Base-by-base conservation (phyloP, 2,329 filamentous ascomycete species). In the Mollisia scopiformis region DNA sequence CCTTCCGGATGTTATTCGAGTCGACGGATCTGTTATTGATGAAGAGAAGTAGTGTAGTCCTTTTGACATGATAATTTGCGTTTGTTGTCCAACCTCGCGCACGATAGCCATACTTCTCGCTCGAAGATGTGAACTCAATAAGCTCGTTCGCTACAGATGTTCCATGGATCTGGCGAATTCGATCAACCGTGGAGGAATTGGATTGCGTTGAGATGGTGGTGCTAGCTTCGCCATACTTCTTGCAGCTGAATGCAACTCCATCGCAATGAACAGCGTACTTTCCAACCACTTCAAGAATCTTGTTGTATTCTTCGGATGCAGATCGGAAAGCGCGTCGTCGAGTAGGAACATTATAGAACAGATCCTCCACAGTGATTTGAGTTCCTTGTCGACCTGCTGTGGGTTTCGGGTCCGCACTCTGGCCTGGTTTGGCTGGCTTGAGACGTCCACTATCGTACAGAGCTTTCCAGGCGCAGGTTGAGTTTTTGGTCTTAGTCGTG, bases 11-110 rank as follows among this genome's bases (percentile, higher is more conserved):
- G 47, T 87, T 86, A 0, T 88, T 87, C 0, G 94, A 98, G 66
- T 99, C 95, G 10, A 99, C 95, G 14, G 91, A 89, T 41, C 95
- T 89, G 73, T 98, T 92, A 69, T 99, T 99, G 78, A 99, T 98
- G 78, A 99, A 99, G 0, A 99, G 82, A 3, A 99, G 79, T 23
- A 98, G 79, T 0, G 86, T 90, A 0, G 93, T 97, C 75, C 91
- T 90, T 75, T 98, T 99, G 66, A 93, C 88, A 73, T 90, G 91
- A 74, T 97, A 96, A 71, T 99, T 99, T 46, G 95, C 95, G 75
- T 95, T 98, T 54, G 92, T 97, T 30, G 90, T 88, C 75, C 90
- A 88, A 0, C 92, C 93, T 11, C 87, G 84, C 2, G 92, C 90
- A 66, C 85, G 90, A 80, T 97, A 97, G 0, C 92, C 93, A 82